Conservation (phyloP, 2,329 filamentous ascomycete species). For the Colletotrichum acutatum region DNA sequence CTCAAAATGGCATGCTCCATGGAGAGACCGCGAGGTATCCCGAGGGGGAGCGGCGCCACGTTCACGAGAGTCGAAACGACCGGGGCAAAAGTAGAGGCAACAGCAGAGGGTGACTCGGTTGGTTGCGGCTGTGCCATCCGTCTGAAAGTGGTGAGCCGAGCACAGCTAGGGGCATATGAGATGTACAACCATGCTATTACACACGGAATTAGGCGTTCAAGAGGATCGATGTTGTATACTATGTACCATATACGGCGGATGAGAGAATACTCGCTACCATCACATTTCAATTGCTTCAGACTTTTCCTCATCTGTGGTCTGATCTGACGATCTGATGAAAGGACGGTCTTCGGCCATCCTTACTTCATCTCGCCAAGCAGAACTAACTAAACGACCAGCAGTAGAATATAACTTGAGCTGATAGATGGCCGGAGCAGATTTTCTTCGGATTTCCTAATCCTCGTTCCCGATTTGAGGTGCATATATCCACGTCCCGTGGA, state of each 20-base stretch:
- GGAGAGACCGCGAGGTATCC: not conserved
- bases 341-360: not conserved
- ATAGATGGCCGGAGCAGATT: no score
- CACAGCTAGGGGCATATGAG: not conserved
- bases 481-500: no score
- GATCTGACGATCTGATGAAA: not conserved
- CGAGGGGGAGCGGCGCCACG: no score
- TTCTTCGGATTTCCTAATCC: no score
- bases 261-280: not conserved
- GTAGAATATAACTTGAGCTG: no score
- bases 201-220: conserved; percentile 27
- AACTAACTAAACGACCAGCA: no score
- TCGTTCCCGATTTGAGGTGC: no score
- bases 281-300: not conserved
- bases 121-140: not conserved
- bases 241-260: conserved; percentile 27
- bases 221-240: conserved; percentile 27
- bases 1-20: not conserved
- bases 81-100: not conserved
- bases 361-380: not conserved
- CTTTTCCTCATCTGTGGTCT: not conserved
- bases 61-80: not conserved
- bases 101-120: not conserved
- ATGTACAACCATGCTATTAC: conserved; percentile 3
- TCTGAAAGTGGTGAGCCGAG: not conserved